Evolutionary conservation across 306 rosid species (phyloP), one percentile per base, ranked within the genome.

Genomic region (Mucuna pruriens): DNA sequence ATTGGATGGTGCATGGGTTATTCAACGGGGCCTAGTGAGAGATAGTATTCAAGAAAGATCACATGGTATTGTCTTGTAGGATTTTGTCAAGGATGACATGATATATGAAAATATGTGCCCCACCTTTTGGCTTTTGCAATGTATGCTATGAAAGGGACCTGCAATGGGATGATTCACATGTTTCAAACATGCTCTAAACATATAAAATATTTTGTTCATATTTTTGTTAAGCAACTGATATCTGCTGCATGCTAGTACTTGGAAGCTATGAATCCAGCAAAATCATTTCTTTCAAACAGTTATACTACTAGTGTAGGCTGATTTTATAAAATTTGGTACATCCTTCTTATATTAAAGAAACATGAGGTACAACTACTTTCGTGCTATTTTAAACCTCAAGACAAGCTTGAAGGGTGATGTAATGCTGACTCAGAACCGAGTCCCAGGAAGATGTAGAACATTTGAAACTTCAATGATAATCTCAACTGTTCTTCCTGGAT

Each of bases 11-110:
- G 58, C 31, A 65, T 61, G 80, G 25, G 76, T 44, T 42, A 29
- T 36, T 52, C 16, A 15, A 66, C 8, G 25, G 36, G 74, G 74
- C 36, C 26, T 11, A 40, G 55, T 57, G 54, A 5, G 36, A 36
- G 78, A 26, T 75, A 71, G 2, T 57, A 44, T 23, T 75, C 63
- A 45, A 45, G 33, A 54, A 82, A 54, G 42, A 68, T 82, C 73
- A 82, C 81, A 45, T 76, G 81, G 66, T 29, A 46, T 52, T 75
- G 54, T 58, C 65, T 33, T 45, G 45, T 36, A 75, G 8, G 42
- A 0, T 40, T 40, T 51, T 70, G 3, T 23, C 6, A 51, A 58
- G 22, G 38, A 49, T 19, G 22, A 60, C 55, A 33, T 36, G 54
- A 5, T 17, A 40, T 23, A 33, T 9, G 55, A 40, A 76, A 54